Base-by-base conservation (phyloP, 176 grass and related monocot species). In the Leersia perrieri region DNA sequence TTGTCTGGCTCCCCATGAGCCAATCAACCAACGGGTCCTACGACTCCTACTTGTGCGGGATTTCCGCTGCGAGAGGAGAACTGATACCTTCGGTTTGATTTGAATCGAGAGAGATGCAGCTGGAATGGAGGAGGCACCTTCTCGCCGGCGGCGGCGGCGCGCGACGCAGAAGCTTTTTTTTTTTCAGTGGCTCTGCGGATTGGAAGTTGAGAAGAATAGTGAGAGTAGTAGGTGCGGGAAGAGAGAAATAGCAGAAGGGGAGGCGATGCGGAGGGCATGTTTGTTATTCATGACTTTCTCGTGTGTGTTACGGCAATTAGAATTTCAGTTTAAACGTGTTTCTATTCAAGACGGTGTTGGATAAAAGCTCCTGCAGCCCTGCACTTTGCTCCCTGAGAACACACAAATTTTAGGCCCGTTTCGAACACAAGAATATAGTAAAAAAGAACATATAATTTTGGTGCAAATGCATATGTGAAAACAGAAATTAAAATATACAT, bases 1-100 rank as follows among this genome's bases (percentile, higher is more conserved):
- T 93, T 82, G 82, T 92, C 84, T 82, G 86, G 77, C 79, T 97
- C 34, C 91, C 89, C 94, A 97, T 94, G 27, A 35, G 81, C 71
- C 84, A 80, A 44, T 7, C 38, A 40, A 40, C 38, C 63, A n/a
- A n/a, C n/a, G 35, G 63, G 22, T 58, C 80, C 68, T 65, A 53
- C n/a, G n/a, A n/a, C n/a, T n/a, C n/a, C n/a, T n/a, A 13, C 0
- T 23, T 30, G 9, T 12, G 33, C 3, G 11, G 7, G 71, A 64
- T 73, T 72, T 62, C 28, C 9, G 11, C 51, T 23, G 23, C 51
- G 22, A 57, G 51, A n/a, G 22, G 4, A 57, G 51, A 57, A 6
- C 9, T 1, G 22, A 9, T 57, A 57, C 51, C 51, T 57, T n/a
- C 51, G 9, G 9, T 55, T 55, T 5, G 16, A 55, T 57, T 57